Evolutionary conservation across 2,329 filamentous ascomycete genomes (phyloP).

Genomic region (Zarea fungicola): DNA sequence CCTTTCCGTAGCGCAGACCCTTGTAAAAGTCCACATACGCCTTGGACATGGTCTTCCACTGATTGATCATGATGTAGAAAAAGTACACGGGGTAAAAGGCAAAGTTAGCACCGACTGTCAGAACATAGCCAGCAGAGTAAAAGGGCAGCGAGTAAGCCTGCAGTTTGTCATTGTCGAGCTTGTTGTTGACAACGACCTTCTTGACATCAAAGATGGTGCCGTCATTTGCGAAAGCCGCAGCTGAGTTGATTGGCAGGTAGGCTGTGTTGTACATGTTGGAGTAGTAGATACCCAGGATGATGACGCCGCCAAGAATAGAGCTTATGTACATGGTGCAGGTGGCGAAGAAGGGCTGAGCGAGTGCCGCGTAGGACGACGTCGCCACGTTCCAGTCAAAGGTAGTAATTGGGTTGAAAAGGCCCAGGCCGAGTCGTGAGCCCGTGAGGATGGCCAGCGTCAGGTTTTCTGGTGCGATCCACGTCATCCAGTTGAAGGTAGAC

Average conservation of each 20-base stretch:
- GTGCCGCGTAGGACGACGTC: conserved; percentile 33
- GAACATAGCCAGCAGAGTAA: conserved; percentile 37
- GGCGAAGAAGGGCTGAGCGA: conserved; percentile 35
- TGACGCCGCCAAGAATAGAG: conserved; percentile 29
- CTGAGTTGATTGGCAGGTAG: conserved; percentile 43
- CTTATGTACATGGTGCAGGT: conserved; percentile 33
- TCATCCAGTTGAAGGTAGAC: conserved; percentile 48
- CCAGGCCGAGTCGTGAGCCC: conserved; percentile 37
- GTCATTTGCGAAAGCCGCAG: conserved; percentile 37
- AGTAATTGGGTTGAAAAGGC: conserved; percentile 31
- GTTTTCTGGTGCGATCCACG: conserved; percentile 47
- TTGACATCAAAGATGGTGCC: conserved; percentile 32
- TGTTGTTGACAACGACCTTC: conserved; percentile 32
- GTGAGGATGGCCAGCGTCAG: conserved; percentile 34
- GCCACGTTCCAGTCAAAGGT: conserved; percentile 38
- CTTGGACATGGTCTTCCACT: conserved; percentile 31
- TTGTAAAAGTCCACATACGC: conserved; percentile 36
- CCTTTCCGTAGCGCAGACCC: conserved; percentile 32
- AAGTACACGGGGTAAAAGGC: conserved; percentile 40
- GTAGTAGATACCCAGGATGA: conserved; percentile 39
- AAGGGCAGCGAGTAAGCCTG: conserved; percentile 40
- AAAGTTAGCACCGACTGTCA: conserved; percentile 38
- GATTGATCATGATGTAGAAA: conserved; percentile 38
- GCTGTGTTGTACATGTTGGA: conserved; percentile 38
- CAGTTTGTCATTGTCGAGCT: conserved; percentile 33